Evolutionary conservation across 176 grass and related monocot species (phyloP).

Genomic region (Cenchrus americanus): DNA sequence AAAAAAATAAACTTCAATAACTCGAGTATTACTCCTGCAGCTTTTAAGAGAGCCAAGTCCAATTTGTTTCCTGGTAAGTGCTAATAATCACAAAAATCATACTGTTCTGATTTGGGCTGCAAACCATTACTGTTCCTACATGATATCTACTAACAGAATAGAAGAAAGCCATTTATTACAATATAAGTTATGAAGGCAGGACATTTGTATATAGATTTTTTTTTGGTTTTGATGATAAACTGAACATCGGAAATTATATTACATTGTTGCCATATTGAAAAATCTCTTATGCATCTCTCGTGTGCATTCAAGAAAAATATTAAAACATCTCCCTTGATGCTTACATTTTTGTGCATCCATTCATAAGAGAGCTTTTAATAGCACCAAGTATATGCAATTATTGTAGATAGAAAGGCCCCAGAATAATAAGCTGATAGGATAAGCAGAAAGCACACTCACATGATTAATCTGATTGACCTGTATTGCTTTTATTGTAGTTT

Average conservation of each 20-base stretch:
- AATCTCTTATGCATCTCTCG: not conserved
- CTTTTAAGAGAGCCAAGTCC: slow-evolving; percentile 8
- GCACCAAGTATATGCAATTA: not conserved
- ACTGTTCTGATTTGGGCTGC: not conserved
- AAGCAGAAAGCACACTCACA: not conserved
- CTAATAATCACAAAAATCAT: not conserved
- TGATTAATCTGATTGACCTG: slow-evolving; percentile 2
- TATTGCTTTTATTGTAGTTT: slow-evolving; percentile 7
- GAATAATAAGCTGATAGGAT: not conserved
- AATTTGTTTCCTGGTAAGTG: slow-evolving; percentile 3
- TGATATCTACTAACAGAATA: not conserved
- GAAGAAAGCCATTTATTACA: not conserved
- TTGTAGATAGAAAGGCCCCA: not conserved
- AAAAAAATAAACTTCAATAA: not conserved
- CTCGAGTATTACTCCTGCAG: not conserved
- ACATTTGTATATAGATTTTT: not conserved
- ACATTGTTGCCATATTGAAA: not conserved
- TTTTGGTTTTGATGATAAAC: not conserved
- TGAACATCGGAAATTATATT: not conserved
- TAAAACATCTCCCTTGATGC: not conserved
- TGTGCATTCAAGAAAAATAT: not conserved
- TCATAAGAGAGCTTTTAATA: not conserved
- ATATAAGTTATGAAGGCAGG: not conserved
- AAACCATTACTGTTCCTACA: slow-evolving; percentile 3
- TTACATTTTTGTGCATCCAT: not conserved